Conservation (phyloP, 108 stramenopile genomes). For the Discostella stelligeroides region DNA sequence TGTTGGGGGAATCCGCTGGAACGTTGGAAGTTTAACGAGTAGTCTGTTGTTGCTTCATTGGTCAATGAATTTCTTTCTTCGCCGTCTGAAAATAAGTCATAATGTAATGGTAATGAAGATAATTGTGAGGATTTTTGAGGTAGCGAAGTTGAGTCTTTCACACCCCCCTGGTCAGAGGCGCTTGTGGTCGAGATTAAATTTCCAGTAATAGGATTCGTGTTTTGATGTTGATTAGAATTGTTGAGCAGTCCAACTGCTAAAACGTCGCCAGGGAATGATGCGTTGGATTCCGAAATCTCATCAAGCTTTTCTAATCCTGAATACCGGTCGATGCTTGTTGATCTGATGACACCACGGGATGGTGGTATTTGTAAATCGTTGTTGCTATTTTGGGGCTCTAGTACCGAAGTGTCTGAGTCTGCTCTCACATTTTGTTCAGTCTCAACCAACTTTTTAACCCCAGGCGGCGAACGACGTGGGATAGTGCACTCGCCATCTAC, state of each 20-base stretch:
- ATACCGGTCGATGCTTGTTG: neutral
- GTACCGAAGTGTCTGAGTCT: neutral
- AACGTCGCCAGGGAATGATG: slow-evolving; percentile 26
- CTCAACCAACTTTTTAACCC: neutral
- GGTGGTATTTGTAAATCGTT: neutral
- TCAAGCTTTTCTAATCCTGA: slow-evolving; percentile 20
- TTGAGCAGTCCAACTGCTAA: slow-evolving; percentile 16
- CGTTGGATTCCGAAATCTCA: slow-evolving; percentile 26
- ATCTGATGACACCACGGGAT: neutral
- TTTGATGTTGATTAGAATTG: slow-evolving; percentile 12
- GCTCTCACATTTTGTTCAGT: neutral
- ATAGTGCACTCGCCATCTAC: neutral
- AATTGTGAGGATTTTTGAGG: too few species aligned
- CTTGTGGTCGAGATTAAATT: neutral
- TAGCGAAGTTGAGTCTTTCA: neutral
- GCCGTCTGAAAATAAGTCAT: neutral
- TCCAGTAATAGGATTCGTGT: slow-evolving; percentile 7
- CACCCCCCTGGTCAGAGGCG: neutral
- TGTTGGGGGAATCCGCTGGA: neutral
- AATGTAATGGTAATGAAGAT: too few species aligned
- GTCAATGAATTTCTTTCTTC: too few species aligned
- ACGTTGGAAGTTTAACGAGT: neutral
- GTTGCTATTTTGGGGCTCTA: neutral
- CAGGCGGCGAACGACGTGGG: slow-evolving; percentile 3
- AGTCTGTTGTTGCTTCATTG: neutral